Evolutionary conservation across 805 yeast species (phyloP).

Genomic region (Schizosaccharomyces osmophilus): DNA sequence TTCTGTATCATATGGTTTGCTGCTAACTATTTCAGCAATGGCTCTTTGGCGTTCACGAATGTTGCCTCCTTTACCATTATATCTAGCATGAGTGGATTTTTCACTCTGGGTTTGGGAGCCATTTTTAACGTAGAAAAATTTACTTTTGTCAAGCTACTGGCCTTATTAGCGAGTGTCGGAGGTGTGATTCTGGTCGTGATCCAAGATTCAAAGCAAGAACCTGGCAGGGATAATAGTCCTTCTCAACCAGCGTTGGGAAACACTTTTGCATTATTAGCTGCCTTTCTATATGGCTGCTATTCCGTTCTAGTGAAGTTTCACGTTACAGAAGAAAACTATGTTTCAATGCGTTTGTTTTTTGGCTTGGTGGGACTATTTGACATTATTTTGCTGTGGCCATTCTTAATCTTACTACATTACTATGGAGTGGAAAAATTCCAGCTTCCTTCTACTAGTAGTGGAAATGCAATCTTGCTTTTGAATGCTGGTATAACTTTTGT

Average conservation of each 20-base stretch:
- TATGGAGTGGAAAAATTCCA: constrained; percentile 46
- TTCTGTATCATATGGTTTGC: constrained; percentile 75
- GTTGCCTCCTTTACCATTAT: constrained; percentile 87
- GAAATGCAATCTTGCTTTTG: constrained; percentile 27
- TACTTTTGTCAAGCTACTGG: constrained; percentile 37
- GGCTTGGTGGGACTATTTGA: constrained; percentile 87
- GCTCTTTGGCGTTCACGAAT: constrained; percentile 64
- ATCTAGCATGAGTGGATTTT: constrained; percentile 78
- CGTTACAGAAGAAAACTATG: constrained; percentile 45
- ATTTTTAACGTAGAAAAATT: constrained; percentile 46
- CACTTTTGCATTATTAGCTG: constrained; percentile 55
- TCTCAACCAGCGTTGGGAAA: constrained; percentile 38
- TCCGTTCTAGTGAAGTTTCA: constrained; percentile 58
- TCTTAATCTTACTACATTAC: constrained; percentile 38
- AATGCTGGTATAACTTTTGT: constrained; percentile 63
- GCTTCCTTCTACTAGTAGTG: constrained; percentile 31
- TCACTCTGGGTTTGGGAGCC: constrained; percentile 66
- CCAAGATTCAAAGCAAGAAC: constrained; percentile 25
- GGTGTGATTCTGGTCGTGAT: constrained; percentile 67
- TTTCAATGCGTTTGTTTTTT: constrained; percentile 71
- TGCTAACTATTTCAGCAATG: constrained; percentile 74
- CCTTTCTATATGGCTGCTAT: constrained; percentile 74
- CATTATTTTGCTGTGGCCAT: constrained; percentile 56
- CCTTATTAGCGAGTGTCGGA: constrained; percentile 42
- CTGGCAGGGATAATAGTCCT: constrained; percentile 6